phyloP scores from a whole-genome alignment of 371 early-diverging fungal genomes.

The Syncephalis fuscata region DNA sequence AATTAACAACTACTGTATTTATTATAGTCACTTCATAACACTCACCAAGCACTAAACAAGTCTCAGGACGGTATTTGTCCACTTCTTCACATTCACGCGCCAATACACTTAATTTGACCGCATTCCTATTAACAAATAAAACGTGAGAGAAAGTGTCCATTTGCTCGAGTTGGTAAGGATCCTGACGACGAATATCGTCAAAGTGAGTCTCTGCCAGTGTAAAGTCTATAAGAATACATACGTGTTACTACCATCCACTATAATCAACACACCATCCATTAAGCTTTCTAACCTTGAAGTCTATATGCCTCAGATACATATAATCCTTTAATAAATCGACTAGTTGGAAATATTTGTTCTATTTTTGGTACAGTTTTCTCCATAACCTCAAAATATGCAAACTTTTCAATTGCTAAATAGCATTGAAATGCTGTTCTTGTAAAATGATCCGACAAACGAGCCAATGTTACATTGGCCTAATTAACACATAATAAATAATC shows the following conservation, averaged over 20 bases:
- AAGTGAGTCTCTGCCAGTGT: conserved; percentile 49
- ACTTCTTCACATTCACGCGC: conserved; percentile 55
- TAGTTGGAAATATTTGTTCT: conserved; percentile 24
- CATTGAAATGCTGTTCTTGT: conserved; percentile 6
- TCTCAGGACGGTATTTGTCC: conserved; percentile 77
- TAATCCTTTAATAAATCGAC: conserved; percentile 38
- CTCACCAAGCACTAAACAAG: conserved; percentile 65
- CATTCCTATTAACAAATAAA: conserved; percentile 61
- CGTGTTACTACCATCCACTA: too few relatives aligned
- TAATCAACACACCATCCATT: too few relatives aligned
- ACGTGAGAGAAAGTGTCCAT: conserved; percentile 83
- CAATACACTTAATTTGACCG: conserved; percentile 51
- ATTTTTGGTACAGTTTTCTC: conserved; percentile 10
- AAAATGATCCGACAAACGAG: neutral
- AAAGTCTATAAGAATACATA: conserved; percentile 28
- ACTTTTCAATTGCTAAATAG: conserved; percentile 8
- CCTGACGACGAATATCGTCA: conserved; percentile 36
- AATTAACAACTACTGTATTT: neutral
- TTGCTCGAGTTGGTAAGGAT: conserved; percentile 68
- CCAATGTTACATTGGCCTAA: neutral
- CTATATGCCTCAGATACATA: conserved; percentile 23
- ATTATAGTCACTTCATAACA: neutral
- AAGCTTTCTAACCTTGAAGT: conserved; percentile 18
- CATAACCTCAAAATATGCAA: conserved; percentile 7
- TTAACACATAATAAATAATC: neutral